A percentile compares a stretch with the other conserved stretches of the same genome.
phyloP scores from a whole-genome alignment of 805 yeast species.

The Blastobotrys parvus region DNA sequence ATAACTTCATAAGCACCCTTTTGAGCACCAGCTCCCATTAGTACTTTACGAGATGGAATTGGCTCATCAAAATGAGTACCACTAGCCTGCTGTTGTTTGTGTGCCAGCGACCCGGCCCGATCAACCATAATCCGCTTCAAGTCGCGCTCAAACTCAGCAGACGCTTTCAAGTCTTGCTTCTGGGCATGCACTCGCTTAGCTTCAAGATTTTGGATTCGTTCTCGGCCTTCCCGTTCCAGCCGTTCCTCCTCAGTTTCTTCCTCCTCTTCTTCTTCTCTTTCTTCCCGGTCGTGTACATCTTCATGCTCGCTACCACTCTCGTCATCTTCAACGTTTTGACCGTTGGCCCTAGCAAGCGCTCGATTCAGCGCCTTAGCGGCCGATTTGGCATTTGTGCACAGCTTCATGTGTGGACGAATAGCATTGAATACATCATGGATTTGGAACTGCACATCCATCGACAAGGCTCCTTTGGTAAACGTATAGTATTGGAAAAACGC shows the following conservation, averaged over 20 bases:
- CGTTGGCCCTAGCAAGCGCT: conserved; percentile 30
- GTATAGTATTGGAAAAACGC: conserved; percentile 65
- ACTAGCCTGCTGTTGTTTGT: conserved; percentile 29
- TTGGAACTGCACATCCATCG: conserved; percentile 51
- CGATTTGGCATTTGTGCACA: conserved; percentile 34
- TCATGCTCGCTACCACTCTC: conserved; percentile 20
- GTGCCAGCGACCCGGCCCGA: conserved; percentile 32
- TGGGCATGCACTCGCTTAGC: conserved; percentile 11
- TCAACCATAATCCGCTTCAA: conserved; percentile 45
- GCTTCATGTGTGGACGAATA: conserved; percentile 28
- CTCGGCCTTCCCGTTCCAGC: conserved; percentile 30
- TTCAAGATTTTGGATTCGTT: conserved; percentile 27
- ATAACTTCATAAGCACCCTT: conserved; percentile 3
- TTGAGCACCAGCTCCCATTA: background rate
- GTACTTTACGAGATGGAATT: conserved; percentile 13
- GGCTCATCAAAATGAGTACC: conserved; percentile 25
- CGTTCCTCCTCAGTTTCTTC: conserved; percentile 28
- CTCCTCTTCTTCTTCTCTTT: conserved; percentile 18
- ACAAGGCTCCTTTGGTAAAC: conserved; percentile 53
- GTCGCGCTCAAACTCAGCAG: conserved; percentile 48
- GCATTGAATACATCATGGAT: conserved; percentile 37
- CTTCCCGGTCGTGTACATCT: conserved; percentile 8
- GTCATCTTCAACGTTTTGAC: conserved; percentile 21
- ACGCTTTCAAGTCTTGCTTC: conserved; percentile 38
- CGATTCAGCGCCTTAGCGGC: conserved; percentile 36